Conservation (phyloP, 495 filamentous ascomycete genomes). For the Tuber calosporum region DNA sequence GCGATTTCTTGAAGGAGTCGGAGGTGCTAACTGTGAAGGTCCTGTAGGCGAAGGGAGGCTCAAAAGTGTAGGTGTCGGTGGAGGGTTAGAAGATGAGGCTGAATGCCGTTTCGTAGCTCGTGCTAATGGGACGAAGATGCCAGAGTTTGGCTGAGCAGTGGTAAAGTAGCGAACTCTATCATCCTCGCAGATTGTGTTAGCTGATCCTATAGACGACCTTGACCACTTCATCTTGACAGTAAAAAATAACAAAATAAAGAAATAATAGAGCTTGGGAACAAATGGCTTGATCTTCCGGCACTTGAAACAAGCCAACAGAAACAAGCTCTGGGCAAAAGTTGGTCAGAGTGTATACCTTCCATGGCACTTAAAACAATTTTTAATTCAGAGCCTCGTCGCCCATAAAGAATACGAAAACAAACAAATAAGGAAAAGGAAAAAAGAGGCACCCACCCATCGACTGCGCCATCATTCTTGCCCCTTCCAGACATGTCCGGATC, state of each 20-base stretch:
- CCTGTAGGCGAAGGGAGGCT: conserved; percentile 28
- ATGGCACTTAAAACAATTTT: neutral
- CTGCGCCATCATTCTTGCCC: conserved; percentile 94
- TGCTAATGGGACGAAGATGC: conserved; percentile 89
- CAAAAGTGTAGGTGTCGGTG: conserved; percentile 54
- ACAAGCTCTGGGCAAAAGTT: neutral
- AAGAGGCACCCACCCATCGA: conserved; percentile 67
- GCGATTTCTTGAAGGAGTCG: conserved; percentile 32
- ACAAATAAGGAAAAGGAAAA: conserved; percentile 10
- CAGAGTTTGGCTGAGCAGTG: conserved; percentile 67
- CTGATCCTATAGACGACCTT: neutral
- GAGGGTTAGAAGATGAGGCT: conserved; percentile 54
- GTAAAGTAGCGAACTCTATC: conserved; percentile 71
- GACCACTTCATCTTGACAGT: neutral
- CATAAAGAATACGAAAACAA: conserved; percentile 7
- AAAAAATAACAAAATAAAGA: neutral
- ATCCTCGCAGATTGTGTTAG: neutral
- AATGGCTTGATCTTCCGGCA: neutral
- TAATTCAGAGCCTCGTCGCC: neutral
- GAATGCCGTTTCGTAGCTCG: conserved; percentile 67
- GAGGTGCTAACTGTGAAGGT: conserved; percentile 24
- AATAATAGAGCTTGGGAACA: neutral
- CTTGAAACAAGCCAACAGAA: neutral
- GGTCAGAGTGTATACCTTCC: neutral
- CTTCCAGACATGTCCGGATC: conserved; percentile 67